These are phyloP conservation scores for Stereocaulon alpinum DNA, from an alignment of 495 filamentous ascomycete species.

Conservation along the genomic window DNA sequence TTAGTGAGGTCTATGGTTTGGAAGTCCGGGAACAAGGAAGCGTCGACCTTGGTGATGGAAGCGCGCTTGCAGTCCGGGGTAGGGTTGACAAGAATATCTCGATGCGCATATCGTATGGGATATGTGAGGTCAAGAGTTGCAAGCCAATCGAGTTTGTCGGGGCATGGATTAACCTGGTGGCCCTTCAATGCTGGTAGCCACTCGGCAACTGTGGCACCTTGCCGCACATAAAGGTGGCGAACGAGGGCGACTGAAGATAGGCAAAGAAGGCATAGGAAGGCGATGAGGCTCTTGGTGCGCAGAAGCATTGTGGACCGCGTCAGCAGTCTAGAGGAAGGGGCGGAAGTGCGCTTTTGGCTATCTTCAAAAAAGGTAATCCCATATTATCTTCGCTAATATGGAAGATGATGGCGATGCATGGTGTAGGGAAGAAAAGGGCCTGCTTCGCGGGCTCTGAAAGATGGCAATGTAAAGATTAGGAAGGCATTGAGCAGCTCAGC, in stretches of 20 bases:
- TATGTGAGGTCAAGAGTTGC: slow-evolving; percentile 16
- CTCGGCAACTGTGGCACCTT: background rate
- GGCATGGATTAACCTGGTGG: slow-evolving; percentile 9
- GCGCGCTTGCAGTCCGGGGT: slow-evolving; percentile 8
- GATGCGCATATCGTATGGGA: slow-evolving; percentile 21
- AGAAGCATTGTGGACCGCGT: slow-evolving; percentile 6
- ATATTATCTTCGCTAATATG: background rate
- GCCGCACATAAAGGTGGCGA: slow-evolving; percentile 5
- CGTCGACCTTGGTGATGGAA: slow-evolving; percentile 25
- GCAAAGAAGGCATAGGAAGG: slow-evolving; percentile 9
- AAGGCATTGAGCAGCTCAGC: background rate
- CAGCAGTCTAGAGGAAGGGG: background rate
- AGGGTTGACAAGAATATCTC: slow-evolving; percentile 20
- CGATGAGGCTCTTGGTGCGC: slow-evolving; percentile 4
- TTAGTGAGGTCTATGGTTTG: slow-evolving; percentile 39
- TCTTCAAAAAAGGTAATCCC: background rate
- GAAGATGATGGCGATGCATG: background rate
- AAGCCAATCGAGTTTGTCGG: slow-evolving; percentile 21
- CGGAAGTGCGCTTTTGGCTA: background rate
- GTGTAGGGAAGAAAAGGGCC: no score
- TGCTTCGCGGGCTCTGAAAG: no score
- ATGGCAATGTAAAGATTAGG: background rate
- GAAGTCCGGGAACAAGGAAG: slow-evolving; percentile 36
- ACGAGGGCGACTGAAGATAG: slow-evolving; percentile 8
- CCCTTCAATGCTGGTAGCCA: slow-evolving; percentile 10